Evolutionary conservation across 768 basidiomycete genomes (phyloP).

Genomic region (Leccinum rimulosum): DNA sequence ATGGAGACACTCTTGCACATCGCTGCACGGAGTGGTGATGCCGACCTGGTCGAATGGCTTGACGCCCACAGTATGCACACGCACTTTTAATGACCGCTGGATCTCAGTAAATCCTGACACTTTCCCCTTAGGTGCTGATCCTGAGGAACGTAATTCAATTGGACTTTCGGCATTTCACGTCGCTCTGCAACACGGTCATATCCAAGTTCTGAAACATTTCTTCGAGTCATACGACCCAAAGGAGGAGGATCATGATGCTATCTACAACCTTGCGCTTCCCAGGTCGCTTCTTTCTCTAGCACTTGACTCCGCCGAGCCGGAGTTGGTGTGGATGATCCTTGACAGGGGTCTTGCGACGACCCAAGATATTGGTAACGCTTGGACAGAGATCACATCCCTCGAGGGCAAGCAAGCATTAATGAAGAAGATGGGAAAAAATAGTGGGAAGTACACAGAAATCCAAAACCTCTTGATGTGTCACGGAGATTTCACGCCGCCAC

Average conservation of each 20-base stretch:
- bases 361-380: constrained; percentile 49
- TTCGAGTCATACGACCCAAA: constrained; percentile 58
- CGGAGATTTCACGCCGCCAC: constrained; percentile 50
- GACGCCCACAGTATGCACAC: constrained; percentile 61
- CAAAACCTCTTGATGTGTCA: constrained; percentile 49
- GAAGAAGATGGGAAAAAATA: constrained; percentile 25
- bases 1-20: constrained; percentile 72
- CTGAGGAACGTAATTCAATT: constrained; percentile 62
- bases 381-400: constrained; percentile 45
- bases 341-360: constrained; percentile 51
- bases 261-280: constrained; percentile 46
- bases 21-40: constrained; percentile 52
- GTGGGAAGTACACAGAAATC: constrained; percentile 47
- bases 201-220: constrained; percentile 56
- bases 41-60: constrained; percentile 63
- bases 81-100: constrained; percentile 23
- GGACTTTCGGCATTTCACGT: constrained; percentile 66
- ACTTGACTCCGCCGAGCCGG: constrained; percentile 58
- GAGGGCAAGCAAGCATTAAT: constrained; percentile 27
- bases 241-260: constrained; percentile 44
- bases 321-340: constrained; percentile 62
- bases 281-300: constrained; percentile 53
- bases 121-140: constrained; percentile 56
- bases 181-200: constrained; percentile 52
- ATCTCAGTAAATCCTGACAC: constrained; percentile 18